These are phyloP conservation scores for Aspergillus kassunensis DNA, from an alignment of 495 filamentous ascomycete genomes.

Conservation along the genomic window DNA sequence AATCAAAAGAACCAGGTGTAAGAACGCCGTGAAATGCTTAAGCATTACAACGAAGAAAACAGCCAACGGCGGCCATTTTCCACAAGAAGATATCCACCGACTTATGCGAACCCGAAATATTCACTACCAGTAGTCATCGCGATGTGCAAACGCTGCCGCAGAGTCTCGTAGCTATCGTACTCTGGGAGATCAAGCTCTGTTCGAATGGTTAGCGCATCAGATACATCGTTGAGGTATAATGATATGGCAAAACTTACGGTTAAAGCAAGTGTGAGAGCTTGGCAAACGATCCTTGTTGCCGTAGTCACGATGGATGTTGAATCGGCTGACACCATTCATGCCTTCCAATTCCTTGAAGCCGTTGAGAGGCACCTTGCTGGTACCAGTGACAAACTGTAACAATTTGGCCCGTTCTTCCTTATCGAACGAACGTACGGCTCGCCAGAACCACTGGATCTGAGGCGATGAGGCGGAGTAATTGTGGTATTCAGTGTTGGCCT, in stretches of 20 bases:
- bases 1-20: constrained; percentile 7
- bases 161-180: constrained; percentile 91
- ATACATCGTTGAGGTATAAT: not conserved
- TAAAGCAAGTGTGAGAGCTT: constrained; percentile 98
- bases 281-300: constrained; percentile 96
- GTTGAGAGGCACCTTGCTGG: constrained; percentile 96
- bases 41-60: constrained; percentile 22
- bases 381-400: constrained; percentile 97
- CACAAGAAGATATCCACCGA: constrained; percentile 5
- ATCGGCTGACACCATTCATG: constrained; percentile 97
- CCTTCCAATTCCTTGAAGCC: constrained; percentile 99
- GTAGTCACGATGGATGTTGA: constrained; percentile 99
- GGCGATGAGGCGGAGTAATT: constrained; percentile 93
- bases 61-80: not conserved
- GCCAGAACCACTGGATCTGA: constrained; percentile 99
- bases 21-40: constrained; percentile 50
- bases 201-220: constrained; percentile 30
- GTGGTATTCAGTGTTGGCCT: constrained; percentile 96
- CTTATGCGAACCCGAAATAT: constrained; percentile 95
- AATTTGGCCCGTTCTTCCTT: constrained; percentile 98
- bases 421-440: constrained; percentile 94
- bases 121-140: constrained; percentile 94
- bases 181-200: constrained; percentile 97
- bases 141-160: constrained; percentile 82
- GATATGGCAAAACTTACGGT: constrained; percentile 66